Conservation (phyloP, 768 basidiomycete genomes). For the Fomitopsis serialis region DNA sequence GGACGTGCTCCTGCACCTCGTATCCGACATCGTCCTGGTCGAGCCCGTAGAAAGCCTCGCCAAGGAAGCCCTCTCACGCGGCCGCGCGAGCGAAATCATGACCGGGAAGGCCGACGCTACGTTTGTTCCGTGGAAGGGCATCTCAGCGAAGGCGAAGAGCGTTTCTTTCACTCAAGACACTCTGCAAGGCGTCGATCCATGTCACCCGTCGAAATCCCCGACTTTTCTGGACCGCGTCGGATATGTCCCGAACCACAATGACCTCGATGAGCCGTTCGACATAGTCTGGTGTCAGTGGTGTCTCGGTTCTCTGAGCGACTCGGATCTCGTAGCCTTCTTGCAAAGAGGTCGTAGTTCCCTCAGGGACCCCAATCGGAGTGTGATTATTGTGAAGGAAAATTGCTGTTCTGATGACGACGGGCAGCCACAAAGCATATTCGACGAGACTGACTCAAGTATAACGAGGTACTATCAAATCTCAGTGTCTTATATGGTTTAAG, state of each 20-base stretch:
- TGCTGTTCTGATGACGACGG: slow-evolving; percentile 62
- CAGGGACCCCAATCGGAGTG: slow-evolving; percentile 38
- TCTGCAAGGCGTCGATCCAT: slow-evolving; percentile 78
- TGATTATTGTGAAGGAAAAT: slow-evolving; percentile 93
- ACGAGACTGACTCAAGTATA: slow-evolving; percentile 84
- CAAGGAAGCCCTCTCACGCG: slow-evolving; percentile 52
- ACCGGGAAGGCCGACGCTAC: slow-evolving; percentile 21
- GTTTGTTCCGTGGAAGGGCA: slow-evolving; percentile 54
- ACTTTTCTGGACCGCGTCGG: slow-evolving; percentile 65
- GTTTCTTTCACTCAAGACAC: slow-evolving; percentile 78
- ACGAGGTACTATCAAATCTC: slow-evolving; percentile 53
- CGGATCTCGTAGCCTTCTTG: slow-evolving; percentile 76
- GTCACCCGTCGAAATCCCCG: slow-evolving; percentile 34
- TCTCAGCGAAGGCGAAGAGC: slow-evolving; percentile 57
- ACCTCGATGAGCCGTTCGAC: slow-evolving; percentile 64
- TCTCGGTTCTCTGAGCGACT: slow-evolving; percentile 77
- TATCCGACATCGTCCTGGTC: slow-evolving; percentile 81
- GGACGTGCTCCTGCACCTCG: slow-evolving; percentile 83
- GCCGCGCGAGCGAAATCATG: slow-evolving; percentile 21
- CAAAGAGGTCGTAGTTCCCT: slow-evolving; percentile 56
- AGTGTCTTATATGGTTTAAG: background rate
- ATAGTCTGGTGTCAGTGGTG: slow-evolving; percentile 98
- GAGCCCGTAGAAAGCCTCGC: slow-evolving; percentile 85
- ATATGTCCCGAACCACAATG: slow-evolving; percentile 38
- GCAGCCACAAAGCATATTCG: slow-evolving; percentile 53